A percentile compares a stretch with the other conserved stretches of the same genome.
phyloP scores from a whole-genome alignment of 768 basidiomycete genomes.

The Mycena venus region DNA sequence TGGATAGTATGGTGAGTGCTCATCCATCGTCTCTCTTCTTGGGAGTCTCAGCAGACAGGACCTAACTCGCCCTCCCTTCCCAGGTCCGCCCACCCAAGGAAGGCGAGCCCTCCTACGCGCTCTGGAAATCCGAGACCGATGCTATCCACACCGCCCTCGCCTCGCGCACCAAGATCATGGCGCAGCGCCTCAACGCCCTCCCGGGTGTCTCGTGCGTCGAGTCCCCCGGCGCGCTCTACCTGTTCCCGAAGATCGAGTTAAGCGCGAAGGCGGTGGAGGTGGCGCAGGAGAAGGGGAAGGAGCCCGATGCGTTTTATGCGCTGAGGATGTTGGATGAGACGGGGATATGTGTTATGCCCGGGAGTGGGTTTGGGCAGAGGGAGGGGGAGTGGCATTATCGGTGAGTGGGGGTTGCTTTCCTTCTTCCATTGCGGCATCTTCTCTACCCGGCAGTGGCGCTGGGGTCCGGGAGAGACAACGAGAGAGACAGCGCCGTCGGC shows the following conservation, averaged over 20 bases:
- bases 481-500: too few relatives aligned
- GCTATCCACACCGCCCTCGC: conserved; percentile 79
- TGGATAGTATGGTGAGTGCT: conserved; percentile 86
- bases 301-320: conserved; percentile 92
- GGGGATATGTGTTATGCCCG: conserved; percentile 95
- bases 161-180: neutral
- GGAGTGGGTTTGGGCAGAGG: conserved; percentile 94
- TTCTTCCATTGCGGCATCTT: too few relatives aligned
- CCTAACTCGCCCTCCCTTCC: neutral
- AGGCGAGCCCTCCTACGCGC: conserved; percentile 80
- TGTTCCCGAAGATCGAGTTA: conserved; percentile 88
- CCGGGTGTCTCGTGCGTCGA: conserved; percentile 91
- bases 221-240: conserved; percentile 93
- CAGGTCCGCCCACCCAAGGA: conserved; percentile 75
- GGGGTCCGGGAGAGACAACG: too few relatives aligned
- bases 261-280: conserved; percentile 80
- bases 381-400: conserved; percentile 93
- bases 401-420: neutral
- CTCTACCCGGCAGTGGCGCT: too few relatives aligned
- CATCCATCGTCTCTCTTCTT: too few relatives aligned
- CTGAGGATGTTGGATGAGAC: conserved; percentile 87
- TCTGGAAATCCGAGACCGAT: conserved; percentile 89
- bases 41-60: neutral
- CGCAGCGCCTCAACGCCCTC: conserved; percentile 77
- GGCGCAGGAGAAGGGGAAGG: conserved; percentile 79